These are phyloP conservation scores for Blastomyces emzantsi DNA, from an alignment of 2,329 filamentous ascomycete species.

Conservation along the genomic window DNA sequence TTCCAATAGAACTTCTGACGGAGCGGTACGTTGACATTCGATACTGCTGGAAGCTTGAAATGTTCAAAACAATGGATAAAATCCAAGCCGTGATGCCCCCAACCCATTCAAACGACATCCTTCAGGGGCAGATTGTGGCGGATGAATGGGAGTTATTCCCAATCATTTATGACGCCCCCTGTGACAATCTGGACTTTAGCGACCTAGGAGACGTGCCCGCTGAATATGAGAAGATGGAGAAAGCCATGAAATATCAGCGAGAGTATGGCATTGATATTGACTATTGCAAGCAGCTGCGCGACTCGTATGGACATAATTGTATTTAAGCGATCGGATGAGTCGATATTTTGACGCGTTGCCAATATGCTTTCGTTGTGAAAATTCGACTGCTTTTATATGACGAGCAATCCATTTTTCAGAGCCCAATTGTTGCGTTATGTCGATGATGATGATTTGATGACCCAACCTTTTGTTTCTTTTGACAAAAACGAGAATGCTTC, in stretches of 20 bases:
- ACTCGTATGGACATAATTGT: not conserved
- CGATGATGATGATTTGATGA: not conserved
- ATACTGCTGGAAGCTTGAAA: not conserved
- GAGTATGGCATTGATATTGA: slow-evolving; percentile 4
- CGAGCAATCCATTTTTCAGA: not conserved
- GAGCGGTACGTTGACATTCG: not conserved
- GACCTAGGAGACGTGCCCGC: not conserved
- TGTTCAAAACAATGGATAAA: not conserved
- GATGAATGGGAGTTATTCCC: slow-evolving; percentile 1
- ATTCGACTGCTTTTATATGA: not conserved
- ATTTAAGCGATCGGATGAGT: not conserved
- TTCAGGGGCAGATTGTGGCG: not conserved
- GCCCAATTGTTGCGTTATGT: not conserved
- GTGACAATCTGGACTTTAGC: not conserved
- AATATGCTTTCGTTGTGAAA: not conserved
- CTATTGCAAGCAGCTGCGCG: not conserved
- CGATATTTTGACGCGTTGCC: not conserved
- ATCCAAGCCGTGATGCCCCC: not conserved
- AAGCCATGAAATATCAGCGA: not conserved
- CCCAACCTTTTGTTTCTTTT: not conserved
- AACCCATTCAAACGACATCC: not conserved
- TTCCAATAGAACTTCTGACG: not conserved
- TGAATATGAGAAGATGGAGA: slow-evolving; percentile 2
- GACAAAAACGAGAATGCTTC: not conserved
- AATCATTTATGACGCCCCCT: not conserved